These are phyloP conservation scores for Paecilomyces sp. DNA, from an alignment of 2,329 filamentous ascomycete genomes.

Conservation along the genomic window DNA sequence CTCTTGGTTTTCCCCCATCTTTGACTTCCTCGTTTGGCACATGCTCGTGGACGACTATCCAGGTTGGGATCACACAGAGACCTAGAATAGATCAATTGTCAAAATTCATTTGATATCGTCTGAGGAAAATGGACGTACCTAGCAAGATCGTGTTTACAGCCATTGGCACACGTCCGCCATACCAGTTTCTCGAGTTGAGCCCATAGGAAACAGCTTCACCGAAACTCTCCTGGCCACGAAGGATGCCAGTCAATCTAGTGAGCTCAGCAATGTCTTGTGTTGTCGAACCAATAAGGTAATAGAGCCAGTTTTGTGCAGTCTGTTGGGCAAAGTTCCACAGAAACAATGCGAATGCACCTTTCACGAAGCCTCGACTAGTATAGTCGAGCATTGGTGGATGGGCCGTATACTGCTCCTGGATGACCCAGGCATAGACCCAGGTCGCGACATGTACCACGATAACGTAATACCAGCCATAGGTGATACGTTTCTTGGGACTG, in stretches of 20 bases:
- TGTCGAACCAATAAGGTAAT: slow-evolving; percentile 49
- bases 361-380: slow-evolving; percentile 36
- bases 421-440: slow-evolving; percentile 48
- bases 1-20: not conserved
- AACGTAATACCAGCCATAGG: slow-evolving; percentile 40
- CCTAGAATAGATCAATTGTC: slow-evolving; percentile 6
- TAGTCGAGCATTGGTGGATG: slow-evolving; percentile 36
- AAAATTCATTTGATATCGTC: not conserved
- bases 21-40: slow-evolving; percentile 10
- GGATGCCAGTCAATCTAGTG: slow-evolving; percentile 33
- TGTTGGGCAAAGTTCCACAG: slow-evolving; percentile 47
- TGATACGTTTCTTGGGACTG: slow-evolving; percentile 36
- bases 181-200: slow-evolving; percentile 37
- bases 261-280: slow-evolving; percentile 50
- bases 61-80: slow-evolving; percentile 18
- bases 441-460: slow-evolving; percentile 39
- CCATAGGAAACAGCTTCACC: slow-evolving; percentile 39
- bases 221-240: slow-evolving; percentile 41
- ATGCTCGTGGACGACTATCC: slow-evolving; percentile 16
- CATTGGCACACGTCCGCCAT: slow-evolving; percentile 34
- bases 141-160: slow-evolving; percentile 31
- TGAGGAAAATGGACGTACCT: slow-evolving; percentile 11
- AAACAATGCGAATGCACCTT: slow-evolving; percentile 43
- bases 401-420: slow-evolving; percentile 45
- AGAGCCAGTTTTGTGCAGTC: slow-evolving; percentile 50